phyloP scores from a whole-genome alignment of 2,329 filamentous ascomycete species.

The Pyricularia grisea region DNA sequence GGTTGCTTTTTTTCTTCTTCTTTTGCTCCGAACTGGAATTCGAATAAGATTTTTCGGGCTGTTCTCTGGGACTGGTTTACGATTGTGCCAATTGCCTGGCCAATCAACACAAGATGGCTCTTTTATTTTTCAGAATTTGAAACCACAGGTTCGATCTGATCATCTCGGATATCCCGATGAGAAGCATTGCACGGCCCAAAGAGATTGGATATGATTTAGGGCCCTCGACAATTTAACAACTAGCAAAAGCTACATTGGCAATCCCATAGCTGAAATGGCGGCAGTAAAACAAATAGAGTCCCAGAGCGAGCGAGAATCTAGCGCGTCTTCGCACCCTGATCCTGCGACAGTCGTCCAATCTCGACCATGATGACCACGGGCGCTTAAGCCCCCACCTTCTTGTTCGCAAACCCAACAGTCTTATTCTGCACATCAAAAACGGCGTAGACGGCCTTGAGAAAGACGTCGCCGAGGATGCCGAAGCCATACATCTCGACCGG shows the following conservation, averaged over 20 bases:
- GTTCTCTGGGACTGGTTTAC: background rate
- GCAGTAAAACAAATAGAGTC: background rate
- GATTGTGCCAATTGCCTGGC: background rate
- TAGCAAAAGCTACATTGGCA: background rate
- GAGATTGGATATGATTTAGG: background rate
- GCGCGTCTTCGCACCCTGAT: background rate
- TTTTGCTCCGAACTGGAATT: background rate
- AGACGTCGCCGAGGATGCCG: conserved; percentile 68
- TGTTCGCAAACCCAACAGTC: conserved; percentile 36
- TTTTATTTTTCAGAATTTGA: background rate
- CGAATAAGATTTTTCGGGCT: background rate
- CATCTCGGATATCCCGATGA: background rate
- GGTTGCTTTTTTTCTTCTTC: background rate
- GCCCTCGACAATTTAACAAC: background rate
- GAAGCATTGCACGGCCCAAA: background rate
- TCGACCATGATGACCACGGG: background rate
- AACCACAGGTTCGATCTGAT: background rate
- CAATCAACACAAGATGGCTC: background rate
- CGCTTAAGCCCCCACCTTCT: conserved; percentile 21
- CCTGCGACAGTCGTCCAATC: background rate
- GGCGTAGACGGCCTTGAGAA: conserved; percentile 69
- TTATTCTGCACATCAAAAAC: conserved; percentile 53
- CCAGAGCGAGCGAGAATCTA: background rate
- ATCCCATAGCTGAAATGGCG: background rate
- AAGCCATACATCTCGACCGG: conserved; percentile 31